A percentile compares a stretch with the other conserved stretches of the same genome.
Evolutionary conservation across 768 basidiomycete genomes (phyloP).

Genomic region (Xerocomus brunneocitrinus): DNA sequence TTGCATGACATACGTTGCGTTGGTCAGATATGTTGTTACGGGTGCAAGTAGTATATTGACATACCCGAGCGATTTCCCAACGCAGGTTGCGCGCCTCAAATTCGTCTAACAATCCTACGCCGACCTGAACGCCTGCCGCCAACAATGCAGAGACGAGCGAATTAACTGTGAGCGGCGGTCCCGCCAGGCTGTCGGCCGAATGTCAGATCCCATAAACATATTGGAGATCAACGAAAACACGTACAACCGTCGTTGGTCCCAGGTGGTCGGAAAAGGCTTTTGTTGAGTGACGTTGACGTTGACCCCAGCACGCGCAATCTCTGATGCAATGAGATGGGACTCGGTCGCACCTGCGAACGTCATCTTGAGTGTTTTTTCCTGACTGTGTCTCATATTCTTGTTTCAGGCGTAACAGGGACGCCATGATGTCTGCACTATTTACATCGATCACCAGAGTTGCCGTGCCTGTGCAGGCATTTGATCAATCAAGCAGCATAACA

Average conservation of each 20-base stretch:
- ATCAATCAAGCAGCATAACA: background rate
- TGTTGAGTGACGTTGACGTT: slow-evolving; percentile 67
- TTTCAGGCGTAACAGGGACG: slow-evolving; percentile 63
- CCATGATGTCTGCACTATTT: slow-evolving; percentile 69
- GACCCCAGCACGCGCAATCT: slow-evolving; percentile 61
- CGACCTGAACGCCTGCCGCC: slow-evolving; percentile 58
- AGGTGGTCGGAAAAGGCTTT: slow-evolving; percentile 57
- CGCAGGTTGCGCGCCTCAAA: slow-evolving; percentile 32
- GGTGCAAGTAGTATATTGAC: slow-evolving; percentile 6
- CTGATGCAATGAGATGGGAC: slow-evolving; percentile 60
- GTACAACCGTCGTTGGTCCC: slow-evolving; percentile 65
- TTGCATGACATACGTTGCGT: background rate
- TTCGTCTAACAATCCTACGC: slow-evolving; percentile 42
- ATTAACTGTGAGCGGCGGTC: slow-evolving; percentile 60
- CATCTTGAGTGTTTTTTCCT: slow-evolving; percentile 56
- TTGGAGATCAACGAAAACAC: slow-evolving; percentile 13
- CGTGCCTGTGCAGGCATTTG: slow-evolving; percentile 39
- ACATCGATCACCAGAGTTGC: slow-evolving; percentile 66
- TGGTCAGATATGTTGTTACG: background rate
- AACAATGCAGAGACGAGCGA: slow-evolving; percentile 53
- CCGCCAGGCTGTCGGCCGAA: slow-evolving; percentile 47
- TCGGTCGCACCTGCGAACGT: slow-evolving; percentile 61
- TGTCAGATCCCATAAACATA: background rate
- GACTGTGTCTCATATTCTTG: slow-evolving; percentile 56
- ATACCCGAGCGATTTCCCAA: slow-evolving; percentile 38